A percentile compares a stretch with the other conserved stretches of the same genome.
phyloP scores from a whole-genome alignment of 2,329 filamentous ascomycete genomes.

The Cladophialophora immunda region DNA sequence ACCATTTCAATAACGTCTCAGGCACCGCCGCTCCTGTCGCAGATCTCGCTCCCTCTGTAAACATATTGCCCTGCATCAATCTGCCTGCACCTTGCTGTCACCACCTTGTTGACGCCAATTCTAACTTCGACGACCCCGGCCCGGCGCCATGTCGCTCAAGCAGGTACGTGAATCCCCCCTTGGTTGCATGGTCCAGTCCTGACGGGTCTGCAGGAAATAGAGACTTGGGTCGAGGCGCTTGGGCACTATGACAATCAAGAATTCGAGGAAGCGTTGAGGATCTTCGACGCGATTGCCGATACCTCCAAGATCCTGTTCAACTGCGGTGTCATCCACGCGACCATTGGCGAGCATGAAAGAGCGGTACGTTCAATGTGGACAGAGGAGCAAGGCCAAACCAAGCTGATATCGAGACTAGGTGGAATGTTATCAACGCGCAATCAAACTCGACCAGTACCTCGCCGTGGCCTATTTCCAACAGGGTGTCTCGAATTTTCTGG shows the following conservation, averaged over 20 bases:
- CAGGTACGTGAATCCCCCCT: slow-evolving; percentile 38
- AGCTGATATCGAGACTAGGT: slow-evolving; percentile 65
- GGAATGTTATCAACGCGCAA: slow-evolving; percentile 91
- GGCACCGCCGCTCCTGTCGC: slow-evolving; percentile 30
- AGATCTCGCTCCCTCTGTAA: slow-evolving; percentile 24
- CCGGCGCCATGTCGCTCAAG: slow-evolving; percentile 43
- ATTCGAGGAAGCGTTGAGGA: slow-evolving; percentile 85
- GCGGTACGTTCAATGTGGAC: slow-evolving; percentile 66
- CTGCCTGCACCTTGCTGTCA: slow-evolving; percentile 20
- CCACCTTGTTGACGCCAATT: slow-evolving; percentile 21
- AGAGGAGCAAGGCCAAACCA: neutral
- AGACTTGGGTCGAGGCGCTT: slow-evolving; percentile 95
- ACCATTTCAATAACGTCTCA: slow-evolving; percentile 36
- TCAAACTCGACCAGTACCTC: slow-evolving; percentile 90
- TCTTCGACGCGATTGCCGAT: slow-evolving; percentile 87
- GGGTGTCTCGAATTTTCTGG: slow-evolving; percentile 95
- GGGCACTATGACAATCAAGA: slow-evolving; percentile 96
- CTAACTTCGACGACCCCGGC: slow-evolving; percentile 25
- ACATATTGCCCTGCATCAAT: slow-evolving; percentile 21
- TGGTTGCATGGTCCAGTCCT: neutral
- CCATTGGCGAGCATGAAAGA: slow-evolving; percentile 92
- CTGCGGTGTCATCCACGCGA: slow-evolving; percentile 96
- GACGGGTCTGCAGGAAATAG: slow-evolving; percentile 78
- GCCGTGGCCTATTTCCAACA: slow-evolving; percentile 98
- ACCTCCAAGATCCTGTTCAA: slow-evolving; percentile 99